Percentiles rank a stretch among this genome's conserved stretches.
These are phyloP conservation scores for Kernera saxatilis DNA, from an alignment of 345 rosid species.

Conservation along the genomic window DNA sequence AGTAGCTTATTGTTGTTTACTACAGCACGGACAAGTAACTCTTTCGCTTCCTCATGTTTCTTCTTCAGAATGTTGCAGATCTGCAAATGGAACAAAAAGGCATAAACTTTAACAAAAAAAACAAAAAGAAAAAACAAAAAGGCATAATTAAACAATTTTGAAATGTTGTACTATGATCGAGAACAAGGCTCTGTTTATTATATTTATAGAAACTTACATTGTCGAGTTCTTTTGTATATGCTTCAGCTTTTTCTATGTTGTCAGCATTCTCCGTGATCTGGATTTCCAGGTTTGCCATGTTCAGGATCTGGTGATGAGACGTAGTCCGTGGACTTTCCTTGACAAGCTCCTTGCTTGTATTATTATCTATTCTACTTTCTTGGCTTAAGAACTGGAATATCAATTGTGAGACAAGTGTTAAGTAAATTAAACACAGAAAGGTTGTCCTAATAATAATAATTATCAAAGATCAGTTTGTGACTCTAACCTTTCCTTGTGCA, in stretches of 20 bases:
- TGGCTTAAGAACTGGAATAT: conserved; percentile 38
- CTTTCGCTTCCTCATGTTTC: conserved; percentile 85
- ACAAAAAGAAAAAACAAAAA: too few species aligned
- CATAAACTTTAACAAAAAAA: too few species aligned
- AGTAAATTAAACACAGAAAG: background rate
- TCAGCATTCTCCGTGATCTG: conserved; percentile 42
- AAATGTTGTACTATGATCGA: background rate
- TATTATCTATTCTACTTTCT: conserved; percentile 24
- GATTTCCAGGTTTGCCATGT: conserved; percentile 39
- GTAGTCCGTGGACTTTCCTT: conserved; percentile 28
- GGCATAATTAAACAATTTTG: background rate
- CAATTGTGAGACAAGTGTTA: background rate
- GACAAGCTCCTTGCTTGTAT: conserved; percentile 21
- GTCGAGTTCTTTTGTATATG: conserved; percentile 72
- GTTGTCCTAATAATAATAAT: background rate
- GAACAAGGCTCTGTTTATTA: background rate
- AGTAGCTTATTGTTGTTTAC: conserved; percentile 72
- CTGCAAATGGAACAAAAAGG: conserved; percentile 33
- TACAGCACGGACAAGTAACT: conserved; percentile 68
- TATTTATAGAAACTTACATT: conserved; percentile 37
- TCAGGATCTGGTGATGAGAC: conserved; percentile 27
- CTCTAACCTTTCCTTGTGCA: conserved; percentile 40
- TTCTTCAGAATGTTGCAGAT: conserved; percentile 73
- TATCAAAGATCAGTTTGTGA: background rate
- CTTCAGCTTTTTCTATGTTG: conserved; percentile 70